phyloP scores from a whole-genome alignment of 257 asterid species.

The Nicotiana tabacum region DNA sequence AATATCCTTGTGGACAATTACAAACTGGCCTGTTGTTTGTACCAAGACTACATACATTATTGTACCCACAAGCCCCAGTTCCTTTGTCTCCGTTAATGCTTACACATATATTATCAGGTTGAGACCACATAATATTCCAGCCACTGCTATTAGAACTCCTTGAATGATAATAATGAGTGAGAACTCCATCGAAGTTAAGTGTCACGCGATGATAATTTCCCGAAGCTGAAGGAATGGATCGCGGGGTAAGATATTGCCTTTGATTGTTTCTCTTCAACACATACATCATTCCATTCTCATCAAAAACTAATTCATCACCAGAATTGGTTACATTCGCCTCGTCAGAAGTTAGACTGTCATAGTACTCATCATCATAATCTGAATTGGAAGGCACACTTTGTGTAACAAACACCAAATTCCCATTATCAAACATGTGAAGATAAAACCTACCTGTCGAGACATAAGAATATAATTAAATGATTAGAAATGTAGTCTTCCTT shows the following conservation, averaged over 20 bases:
- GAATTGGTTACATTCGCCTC: conserved; percentile 10
- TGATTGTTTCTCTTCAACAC: conserved; percentile 20
- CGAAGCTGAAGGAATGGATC: conserved; percentile 17
- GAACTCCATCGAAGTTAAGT: conserved; percentile 42
- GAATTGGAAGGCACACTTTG: conserved; percentile 20
- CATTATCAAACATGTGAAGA: conserved; percentile 24
- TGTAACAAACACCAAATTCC: conserved; percentile 31
- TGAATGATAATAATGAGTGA: conserved; percentile 41
- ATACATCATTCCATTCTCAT: conserved; percentile 17
- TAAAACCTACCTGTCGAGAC: conserved; percentile 34
- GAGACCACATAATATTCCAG: conserved; percentile 28
- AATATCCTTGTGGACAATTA: conserved; percentile 30
- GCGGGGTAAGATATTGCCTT: not conserved
- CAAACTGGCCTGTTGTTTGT: conserved; percentile 24
- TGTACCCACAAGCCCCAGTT: conserved; percentile 41
- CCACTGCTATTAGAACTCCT: conserved; percentile 15
- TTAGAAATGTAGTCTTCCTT: too few relatives aligned
- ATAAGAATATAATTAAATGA: too few relatives aligned
- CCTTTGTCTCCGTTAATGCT: not conserved
- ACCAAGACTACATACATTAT: conserved; percentile 28
- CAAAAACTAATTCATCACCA: conserved; percentile 29
- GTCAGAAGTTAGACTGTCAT: conserved; percentile 25
- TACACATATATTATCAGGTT: conserved; percentile 31
- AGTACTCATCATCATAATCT: conserved; percentile 33
- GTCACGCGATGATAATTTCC: conserved; percentile 34